phyloP scores from a whole-genome alignment of 768 basidiomycete genomes.

The Leucosporidium yakuticum region DNA sequence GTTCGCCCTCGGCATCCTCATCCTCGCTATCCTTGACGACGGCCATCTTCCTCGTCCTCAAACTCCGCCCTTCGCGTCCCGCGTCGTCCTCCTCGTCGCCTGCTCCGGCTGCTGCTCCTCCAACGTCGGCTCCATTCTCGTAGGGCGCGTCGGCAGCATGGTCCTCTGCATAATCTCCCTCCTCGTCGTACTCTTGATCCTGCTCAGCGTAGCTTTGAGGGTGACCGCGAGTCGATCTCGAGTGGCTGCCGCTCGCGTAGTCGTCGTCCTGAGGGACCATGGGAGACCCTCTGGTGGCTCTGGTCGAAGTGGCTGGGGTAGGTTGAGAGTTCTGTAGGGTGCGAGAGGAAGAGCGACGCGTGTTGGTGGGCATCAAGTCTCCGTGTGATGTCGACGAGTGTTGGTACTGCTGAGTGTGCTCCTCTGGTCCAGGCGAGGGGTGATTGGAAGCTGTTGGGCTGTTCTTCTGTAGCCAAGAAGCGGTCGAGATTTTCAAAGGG shows the following conservation, averaged over 20 bases:
- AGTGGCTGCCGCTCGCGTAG: background rate
- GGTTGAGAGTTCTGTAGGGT: background rate
- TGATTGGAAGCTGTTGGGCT: too few species aligned
- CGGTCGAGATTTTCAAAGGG: too few species aligned
- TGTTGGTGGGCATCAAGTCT: background rate
- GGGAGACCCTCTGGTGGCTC: background rate
- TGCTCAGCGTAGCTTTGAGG: background rate
- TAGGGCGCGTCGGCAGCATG: too few species aligned
- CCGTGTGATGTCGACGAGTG: too few species aligned
- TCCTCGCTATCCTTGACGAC: conserved; percentile 3
- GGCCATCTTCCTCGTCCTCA: background rate
- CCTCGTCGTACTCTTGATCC: background rate
- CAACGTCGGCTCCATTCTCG: background rate
- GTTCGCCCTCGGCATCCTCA: background rate
- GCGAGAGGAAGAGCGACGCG: background rate
- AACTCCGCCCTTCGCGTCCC: background rate
- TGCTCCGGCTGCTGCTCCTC: conserved; percentile 1
- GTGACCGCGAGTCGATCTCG: background rate
- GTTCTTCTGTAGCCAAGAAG: too few species aligned
- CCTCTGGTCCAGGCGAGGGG: too few species aligned
- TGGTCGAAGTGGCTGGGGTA: background rate
- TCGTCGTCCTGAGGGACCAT: background rate
- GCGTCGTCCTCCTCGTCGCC: conserved; percentile 20
- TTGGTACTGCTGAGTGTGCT: too few species aligned
- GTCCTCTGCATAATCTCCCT: background rate